Percentiles rank a stretch among this genome's conserved stretches.
Evolutionary conservation across 164 flowering plant genomes (phyloP).

Genomic region (Malania oleifera): DNA sequence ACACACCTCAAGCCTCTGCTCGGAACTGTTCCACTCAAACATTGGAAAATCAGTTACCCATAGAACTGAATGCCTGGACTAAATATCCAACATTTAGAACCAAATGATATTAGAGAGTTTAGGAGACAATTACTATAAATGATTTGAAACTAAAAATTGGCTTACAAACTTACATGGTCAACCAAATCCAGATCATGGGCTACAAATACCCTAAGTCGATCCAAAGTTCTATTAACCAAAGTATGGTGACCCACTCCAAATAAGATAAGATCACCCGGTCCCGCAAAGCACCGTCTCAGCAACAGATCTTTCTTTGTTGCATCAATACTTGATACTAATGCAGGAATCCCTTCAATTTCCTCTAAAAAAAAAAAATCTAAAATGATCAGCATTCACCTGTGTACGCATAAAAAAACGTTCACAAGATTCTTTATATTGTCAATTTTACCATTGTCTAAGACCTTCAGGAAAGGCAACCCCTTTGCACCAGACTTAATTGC

Average conservation of each 20-base stretch:
- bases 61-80: constrained; percentile 79
- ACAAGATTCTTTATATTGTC: neutral
- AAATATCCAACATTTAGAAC: constrained; percentile 10
- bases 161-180: constrained; percentile 59
- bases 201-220: constrained; percentile 61
- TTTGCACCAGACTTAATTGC: constrained; percentile 88
- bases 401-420: constrained; percentile 4
- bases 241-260: constrained; percentile 71
- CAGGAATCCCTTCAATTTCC: constrained; percentile 72
- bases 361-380: constrained; percentile 30
- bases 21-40: constrained; percentile 95
- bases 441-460: constrained; percentile 58
- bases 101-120: constrained; percentile 1
- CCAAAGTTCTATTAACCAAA: constrained; percentile 78
- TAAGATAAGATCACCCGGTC: constrained; percentile 80
- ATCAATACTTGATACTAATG: constrained; percentile 64
- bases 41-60: constrained; percentile 99
- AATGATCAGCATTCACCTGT: neutral
- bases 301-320: constrained; percentile 40
- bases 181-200: constrained; percentile 69
- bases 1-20: constrained; percentile 86
- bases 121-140: constrained; percentile 3
- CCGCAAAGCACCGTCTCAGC: constrained; percentile 50
- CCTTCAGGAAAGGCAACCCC: constrained; percentile 93
- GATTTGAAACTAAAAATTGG: neutral